phyloP scores from a whole-genome alignment of 1,284 basidiomycete genomes.

The Kwoniella shivajii region DNA sequence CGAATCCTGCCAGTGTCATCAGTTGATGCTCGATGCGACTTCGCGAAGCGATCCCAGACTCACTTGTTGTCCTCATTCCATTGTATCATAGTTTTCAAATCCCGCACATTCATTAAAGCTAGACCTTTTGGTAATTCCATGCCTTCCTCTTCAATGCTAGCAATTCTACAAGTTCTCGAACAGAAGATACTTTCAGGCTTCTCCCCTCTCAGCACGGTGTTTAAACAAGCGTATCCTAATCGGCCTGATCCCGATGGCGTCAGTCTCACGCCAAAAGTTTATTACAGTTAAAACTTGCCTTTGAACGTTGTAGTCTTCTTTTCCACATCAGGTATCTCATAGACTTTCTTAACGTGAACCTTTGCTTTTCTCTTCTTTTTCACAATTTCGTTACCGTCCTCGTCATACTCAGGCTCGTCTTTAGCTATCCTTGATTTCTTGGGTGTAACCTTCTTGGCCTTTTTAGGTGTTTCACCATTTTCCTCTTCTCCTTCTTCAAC shows the following conservation, averaged over 20 bases:
- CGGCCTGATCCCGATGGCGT: conserved; percentile 45
- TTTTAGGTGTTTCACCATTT: conserved; percentile 44
- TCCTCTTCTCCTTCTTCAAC: conserved; percentile 3
- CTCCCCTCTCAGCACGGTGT: conserved; percentile 22
- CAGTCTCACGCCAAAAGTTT: too few species aligned
- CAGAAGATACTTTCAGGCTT: conserved; percentile 50
- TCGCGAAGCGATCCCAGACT: conserved; percentile 30
- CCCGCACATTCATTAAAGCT: conserved; percentile 71
- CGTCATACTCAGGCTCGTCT: conserved; percentile 41
- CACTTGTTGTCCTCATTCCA: conserved; percentile 79
- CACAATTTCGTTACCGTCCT: conserved; percentile 46
- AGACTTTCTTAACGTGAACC: conserved; percentile 54
- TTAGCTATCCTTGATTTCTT: conserved; percentile 39
- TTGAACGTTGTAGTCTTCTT: conserved; percentile 64
- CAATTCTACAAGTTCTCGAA: conserved; percentile 67
- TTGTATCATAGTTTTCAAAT: conserved; percentile 70
- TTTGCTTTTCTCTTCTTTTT: conserved; percentile 55
- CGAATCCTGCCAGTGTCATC: conserved; percentile 60
- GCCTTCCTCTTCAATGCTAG: conserved; percentile 78
- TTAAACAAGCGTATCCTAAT: conserved; percentile 51
- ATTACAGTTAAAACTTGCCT: conserved; percentile 54
- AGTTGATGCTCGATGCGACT: conserved; percentile 11
- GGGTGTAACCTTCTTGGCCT: conserved; percentile 32
- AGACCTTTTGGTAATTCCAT: conserved; percentile 77
- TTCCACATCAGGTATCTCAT: conserved; percentile 66